phyloP scores from a whole-genome alignment of 306 rosid species.

The Cicer chorassanicum region DNA sequence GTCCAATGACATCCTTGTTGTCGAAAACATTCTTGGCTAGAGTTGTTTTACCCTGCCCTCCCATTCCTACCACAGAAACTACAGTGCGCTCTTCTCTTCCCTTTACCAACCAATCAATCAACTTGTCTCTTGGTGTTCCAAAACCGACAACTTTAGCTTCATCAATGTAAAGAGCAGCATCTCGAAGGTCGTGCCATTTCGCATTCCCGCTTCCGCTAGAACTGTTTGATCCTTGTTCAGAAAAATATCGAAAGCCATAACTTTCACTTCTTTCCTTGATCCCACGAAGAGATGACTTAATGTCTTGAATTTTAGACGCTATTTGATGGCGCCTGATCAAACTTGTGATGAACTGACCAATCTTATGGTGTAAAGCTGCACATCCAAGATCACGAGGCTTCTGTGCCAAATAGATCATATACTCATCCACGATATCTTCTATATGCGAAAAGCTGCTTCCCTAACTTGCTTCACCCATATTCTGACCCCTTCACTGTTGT shows the following conservation, averaged over 20 bases:
- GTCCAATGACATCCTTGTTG: not conserved
- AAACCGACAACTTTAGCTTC: constrained; percentile 31
- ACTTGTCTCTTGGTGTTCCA: not conserved
- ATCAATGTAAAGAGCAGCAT: not conserved
- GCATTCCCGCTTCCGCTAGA: not conserved
- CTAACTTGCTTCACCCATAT: not conserved
- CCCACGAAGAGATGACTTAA: not conserved
- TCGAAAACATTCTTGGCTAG: constrained; percentile 30
- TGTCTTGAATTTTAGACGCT: not conserved
- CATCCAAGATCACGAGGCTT: not conserved
- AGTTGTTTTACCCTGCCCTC: constrained; percentile 40
- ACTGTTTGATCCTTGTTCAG: not conserved
- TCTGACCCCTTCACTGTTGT: not conserved
- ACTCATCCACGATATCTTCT: constrained; percentile 35
- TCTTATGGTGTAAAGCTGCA: not conserved
- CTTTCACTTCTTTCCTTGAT: constrained; percentile 15
- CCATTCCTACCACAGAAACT: not conserved
- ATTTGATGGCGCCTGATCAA: not conserved
- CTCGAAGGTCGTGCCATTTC: not conserved
- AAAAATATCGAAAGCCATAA: not conserved
- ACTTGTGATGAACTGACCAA: not conserved
- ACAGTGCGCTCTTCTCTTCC: not conserved
- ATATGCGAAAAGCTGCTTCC: not conserved
- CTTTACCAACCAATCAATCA: not conserved
- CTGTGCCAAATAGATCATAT: not conserved